phyloP scores from a whole-genome alignment of 441 rosid genomes.

The Breynia disticha region DNA sequence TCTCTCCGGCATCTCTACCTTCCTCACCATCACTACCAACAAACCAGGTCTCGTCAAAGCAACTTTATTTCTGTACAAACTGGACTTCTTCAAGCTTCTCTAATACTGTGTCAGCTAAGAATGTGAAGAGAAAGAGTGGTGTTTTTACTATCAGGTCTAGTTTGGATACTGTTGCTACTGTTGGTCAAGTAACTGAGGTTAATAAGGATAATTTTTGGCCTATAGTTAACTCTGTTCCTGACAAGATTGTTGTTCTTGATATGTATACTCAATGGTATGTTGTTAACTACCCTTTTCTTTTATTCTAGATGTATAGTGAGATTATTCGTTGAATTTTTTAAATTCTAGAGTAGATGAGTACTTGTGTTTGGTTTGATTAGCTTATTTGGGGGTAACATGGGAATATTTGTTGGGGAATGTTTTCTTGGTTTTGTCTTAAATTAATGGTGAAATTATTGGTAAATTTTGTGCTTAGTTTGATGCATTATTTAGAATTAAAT shows the following conservation, averaged over 20 bases:
- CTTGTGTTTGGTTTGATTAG: too few relatives aligned
- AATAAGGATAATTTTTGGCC: constrained; percentile 90
- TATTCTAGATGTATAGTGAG: not conserved
- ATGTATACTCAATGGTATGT: constrained; percentile 92
- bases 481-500: too few relatives aligned
- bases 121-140: too few relatives aligned
- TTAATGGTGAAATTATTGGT: too few relatives aligned
- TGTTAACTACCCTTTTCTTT: not conserved
- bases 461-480: too few relatives aligned
- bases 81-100: not conserved
- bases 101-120: too few relatives aligned
- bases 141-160: constrained; percentile 1
- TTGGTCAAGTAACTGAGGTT: constrained; percentile 85
- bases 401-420: too few relatives aligned
- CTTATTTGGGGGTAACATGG: too few relatives aligned
- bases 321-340: not conserved
- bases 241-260: constrained; percentile 77
- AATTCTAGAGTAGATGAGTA: not conserved
- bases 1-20: constrained; percentile 26
- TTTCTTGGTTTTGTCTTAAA: too few relatives aligned
- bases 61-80: constrained; percentile 6
- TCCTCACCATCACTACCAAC: constrained; percentile 16
- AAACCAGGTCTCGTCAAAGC: constrained; percentile 17
- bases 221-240: constrained; percentile 67
- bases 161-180: constrained; percentile 37